These are phyloP conservation scores for Epichloe gansuensis DNA, from an alignment of 2,329 filamentous ascomycete species.

Conservation along the genomic window DNA sequence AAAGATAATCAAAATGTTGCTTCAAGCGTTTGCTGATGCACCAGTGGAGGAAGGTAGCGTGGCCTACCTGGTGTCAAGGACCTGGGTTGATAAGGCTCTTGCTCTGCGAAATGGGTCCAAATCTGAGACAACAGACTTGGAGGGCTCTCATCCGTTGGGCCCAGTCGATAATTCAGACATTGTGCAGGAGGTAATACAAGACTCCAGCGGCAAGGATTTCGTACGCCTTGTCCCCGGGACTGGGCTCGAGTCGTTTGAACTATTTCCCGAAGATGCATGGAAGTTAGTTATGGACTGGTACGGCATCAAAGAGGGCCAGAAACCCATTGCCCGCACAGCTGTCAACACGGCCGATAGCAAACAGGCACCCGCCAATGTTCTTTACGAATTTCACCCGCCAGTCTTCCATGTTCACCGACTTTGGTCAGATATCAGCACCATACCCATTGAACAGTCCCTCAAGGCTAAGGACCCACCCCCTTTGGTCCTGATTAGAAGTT, in stretches of 20 bases:
- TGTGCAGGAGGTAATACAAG: slow-evolving; percentile 46
- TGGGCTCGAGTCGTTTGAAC: slow-evolving; percentile 57
- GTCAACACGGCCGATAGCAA: slow-evolving; percentile 52
- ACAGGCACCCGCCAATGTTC: slow-evolving; percentile 43
- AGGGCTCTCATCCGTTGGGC: slow-evolving; percentile 48
- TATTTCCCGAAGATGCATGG: slow-evolving; percentile 73
- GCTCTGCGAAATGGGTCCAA: slow-evolving; percentile 49
- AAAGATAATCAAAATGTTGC: slow-evolving; percentile 51
- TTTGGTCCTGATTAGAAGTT: slow-evolving; percentile 56
- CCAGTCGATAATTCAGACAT: slow-evolving; percentile 82
- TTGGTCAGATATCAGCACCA: slow-evolving; percentile 44
- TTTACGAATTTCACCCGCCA: slow-evolving; percentile 75
- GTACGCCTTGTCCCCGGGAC: slow-evolving; percentile 61
- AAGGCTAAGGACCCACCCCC: slow-evolving; percentile 48
- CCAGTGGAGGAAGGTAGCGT: slow-evolving; percentile 57
- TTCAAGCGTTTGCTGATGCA: slow-evolving; percentile 36
- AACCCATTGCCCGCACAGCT: slow-evolving; percentile 61
- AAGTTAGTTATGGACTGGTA: slow-evolving; percentile 72
- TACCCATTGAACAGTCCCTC: slow-evolving; percentile 43
- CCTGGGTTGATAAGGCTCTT: slow-evolving; percentile 65
- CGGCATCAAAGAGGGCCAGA: slow-evolving; percentile 55
- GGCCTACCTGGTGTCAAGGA: slow-evolving; percentile 64
- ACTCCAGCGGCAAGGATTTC: slow-evolving; percentile 42
- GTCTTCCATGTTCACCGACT: slow-evolving; percentile 77
- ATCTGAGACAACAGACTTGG: slow-evolving; percentile 43